Base-by-base conservation (phyloP, 495 filamentous ascomycete species). In the Lasiosphaeria miniovina region DNA sequence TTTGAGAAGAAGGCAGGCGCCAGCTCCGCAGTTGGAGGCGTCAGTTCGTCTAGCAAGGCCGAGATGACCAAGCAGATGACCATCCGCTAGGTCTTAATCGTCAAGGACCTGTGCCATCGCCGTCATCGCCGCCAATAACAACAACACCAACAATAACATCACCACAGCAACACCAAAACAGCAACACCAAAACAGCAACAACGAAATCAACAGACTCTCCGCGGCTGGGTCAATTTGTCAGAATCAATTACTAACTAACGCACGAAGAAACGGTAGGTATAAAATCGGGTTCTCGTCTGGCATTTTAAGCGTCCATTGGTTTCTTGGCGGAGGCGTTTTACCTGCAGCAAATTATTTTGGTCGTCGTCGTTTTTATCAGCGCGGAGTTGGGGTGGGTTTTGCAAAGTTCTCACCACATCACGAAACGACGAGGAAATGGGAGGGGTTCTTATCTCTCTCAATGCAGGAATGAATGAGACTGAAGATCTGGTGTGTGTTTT, bases 51-150 rank as follows among this genome's bases (percentile, higher is more conserved):
- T 7, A 60, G 52, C 62, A 84, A 83, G 76, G 81, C 81, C 14
- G 86, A 88, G 62, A 87, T 96, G 83, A 84, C 83, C 68, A 96
- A 96, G 84, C 90, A 91, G 73, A 96, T 96, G 91, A 98, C 94
- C 53, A 98, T 98, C 72, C 90, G 93, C 58, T 98, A 88, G 81
- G 65, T 6, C 41, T 35, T 41, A 17, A 14, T 38, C 12, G 14
- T 46, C 35, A 9, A 24, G 48, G 51, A 40, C 0, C 10, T 11
- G 17, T 17, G 7, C 31, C 38, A 14, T 24, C 24, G 24, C 2
- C 24, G 24, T 24, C 24, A 2, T 2, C 24, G 24, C 24, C 2
- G 24, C 24, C 24, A 24, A 24, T 24, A 24, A 24, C 24, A 24
- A 24, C 24, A 24, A 0, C 24, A 24, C 24, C 24, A 24, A 24